Evolutionary conservation across 306 rosid genomes (phyloP).

Genomic region (Dalbergia oliveri): DNA sequence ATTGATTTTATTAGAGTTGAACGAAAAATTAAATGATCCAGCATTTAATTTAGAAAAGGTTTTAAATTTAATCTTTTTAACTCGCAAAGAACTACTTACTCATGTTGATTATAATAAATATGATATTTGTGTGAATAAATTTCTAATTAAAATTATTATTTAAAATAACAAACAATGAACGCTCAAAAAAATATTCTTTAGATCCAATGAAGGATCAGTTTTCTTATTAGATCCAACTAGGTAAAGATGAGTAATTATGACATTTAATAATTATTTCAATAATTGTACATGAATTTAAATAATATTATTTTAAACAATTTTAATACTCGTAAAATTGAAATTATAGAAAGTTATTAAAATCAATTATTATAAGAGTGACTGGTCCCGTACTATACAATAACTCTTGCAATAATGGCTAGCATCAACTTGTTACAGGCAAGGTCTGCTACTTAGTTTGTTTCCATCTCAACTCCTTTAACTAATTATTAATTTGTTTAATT

Average conservation of each 20-base stretch:
- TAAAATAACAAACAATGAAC: not conserved
- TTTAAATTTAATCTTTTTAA: no score
- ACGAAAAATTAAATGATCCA: not conserved
- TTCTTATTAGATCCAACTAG: not conserved
- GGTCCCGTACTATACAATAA: slow-evolving; percentile 2
- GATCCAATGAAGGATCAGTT: not conserved
- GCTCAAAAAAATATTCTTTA: not conserved
- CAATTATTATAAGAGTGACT: not conserved
- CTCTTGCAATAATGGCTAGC: not conserved
- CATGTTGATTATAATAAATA: no score
- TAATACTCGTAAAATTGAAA: no score
- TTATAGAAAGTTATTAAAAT: not conserved
- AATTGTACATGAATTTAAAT: no score
- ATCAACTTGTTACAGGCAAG: not conserved
- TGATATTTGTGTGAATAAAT: not conserved
- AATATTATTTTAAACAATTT: no score
- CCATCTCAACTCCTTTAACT: not conserved
- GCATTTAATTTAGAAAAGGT: no score
- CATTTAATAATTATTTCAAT: no score
- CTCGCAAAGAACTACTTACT: no score
- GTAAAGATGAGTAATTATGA: no score
- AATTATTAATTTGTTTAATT: not conserved
- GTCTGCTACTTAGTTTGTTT: not conserved
- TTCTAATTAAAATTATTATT: slow-evolving; percentile 1
- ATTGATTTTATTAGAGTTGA: no score